phyloP scores from a whole-genome alignment of 768 basidiomycete species.

The Tulasnella sp. region DNA sequence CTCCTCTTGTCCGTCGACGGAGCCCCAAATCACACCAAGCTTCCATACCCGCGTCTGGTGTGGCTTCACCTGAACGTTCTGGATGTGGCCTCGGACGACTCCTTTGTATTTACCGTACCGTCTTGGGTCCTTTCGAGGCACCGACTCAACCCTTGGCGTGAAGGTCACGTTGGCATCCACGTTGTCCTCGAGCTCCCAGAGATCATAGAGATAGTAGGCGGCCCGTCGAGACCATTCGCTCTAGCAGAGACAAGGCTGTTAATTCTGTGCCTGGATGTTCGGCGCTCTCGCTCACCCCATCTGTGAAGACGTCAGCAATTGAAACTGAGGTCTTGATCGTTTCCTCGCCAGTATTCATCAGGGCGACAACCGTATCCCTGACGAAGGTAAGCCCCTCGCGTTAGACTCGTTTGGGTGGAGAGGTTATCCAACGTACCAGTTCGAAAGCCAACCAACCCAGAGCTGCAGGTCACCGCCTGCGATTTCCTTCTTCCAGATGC shows the following conservation, averaged over 20 bases:
- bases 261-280: background rate
- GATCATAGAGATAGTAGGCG: conserved; percentile 42
- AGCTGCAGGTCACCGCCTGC: conserved; percentile 44
- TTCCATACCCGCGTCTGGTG: conserved; percentile 32
- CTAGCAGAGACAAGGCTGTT: conserved; percentile 17
- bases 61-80: conserved; percentile 19
- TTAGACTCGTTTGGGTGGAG: background rate
- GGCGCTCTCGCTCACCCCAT: conserved; percentile 40
- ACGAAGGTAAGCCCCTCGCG: background rate
- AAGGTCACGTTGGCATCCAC: background rate
- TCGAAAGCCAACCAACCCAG: conserved; percentile 45
- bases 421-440: conserved; percentile 41
- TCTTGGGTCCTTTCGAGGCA: background rate
- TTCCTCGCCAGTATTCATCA: conserved; percentile 46
- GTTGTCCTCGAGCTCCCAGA: conserved; percentile 47
- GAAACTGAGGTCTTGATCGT: conserved; percentile 42
- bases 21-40: conserved; percentile 27
- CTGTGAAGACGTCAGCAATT: conserved; percentile 45
- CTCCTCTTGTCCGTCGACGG: conserved; percentile 3
- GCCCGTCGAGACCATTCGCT: conserved; percentile 23
- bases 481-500: conserved; percentile 45
- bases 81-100: conserved; percentile 28
- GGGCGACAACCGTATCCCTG: conserved; percentile 45
- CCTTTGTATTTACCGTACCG: conserved; percentile 28
- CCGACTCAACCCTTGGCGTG: background rate